Evolutionary conservation across 306 rosid genomes (phyloP).

Genomic region (Fagus sylvatica): DNA sequence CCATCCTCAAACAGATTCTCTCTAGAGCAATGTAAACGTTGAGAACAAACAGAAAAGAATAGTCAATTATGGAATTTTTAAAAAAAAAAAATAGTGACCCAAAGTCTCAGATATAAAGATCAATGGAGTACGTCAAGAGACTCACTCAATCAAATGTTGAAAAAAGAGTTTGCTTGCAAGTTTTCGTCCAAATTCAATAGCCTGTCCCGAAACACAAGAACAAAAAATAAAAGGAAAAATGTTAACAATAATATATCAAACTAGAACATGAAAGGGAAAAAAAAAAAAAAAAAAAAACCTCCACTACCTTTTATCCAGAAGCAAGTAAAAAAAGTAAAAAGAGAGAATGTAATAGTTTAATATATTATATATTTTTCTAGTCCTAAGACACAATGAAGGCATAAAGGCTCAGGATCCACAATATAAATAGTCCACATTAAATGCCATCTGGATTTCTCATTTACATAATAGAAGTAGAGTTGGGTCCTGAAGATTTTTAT

Average conservation of each 20-base stretch:
- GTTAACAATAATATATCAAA: conserved; percentile 8
- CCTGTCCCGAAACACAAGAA: conserved; percentile 54
- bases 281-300: no score
- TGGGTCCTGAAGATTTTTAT: no score
- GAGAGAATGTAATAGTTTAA: no score
- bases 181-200: conserved; percentile 81
- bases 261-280: conserved; percentile 15
- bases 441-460: conserved; percentile 6
- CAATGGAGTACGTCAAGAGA: conserved; percentile 25
- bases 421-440: no score
- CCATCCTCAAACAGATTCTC: conserved; percentile 88
- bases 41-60: conserved; percentile 19
- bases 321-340: no score
- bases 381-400: no score
- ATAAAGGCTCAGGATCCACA: no score
- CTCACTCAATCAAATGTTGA: conserved; percentile 84
- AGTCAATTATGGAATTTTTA: conserved; percentile 2
- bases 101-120: conserved; percentile 17
- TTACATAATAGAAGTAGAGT: not conserved
- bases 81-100: conserved; percentile 3
- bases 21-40: conserved; percentile 39
- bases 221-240: conserved; percentile 14
- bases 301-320: no score
- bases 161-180: conserved; percentile 78
- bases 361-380: no score